Conservation (phyloP, 352 stramenopile species). For the Phytophthora hybrid region DNA sequence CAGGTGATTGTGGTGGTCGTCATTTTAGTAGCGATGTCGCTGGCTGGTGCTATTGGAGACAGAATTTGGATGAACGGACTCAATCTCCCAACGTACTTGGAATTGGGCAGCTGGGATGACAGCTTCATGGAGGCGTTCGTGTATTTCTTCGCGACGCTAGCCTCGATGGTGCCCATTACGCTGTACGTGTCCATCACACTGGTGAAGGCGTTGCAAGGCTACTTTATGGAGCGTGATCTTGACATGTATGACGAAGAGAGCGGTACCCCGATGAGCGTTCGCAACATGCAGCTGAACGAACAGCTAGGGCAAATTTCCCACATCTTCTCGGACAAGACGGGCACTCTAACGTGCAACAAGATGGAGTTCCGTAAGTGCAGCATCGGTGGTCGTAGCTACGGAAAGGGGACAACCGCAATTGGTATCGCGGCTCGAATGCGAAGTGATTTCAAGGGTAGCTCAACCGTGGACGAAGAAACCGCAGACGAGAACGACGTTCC, state of each 20-base stretch:
- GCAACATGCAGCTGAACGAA: slow-evolving; percentile 90
- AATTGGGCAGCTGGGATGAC: slow-evolving; percentile 43
- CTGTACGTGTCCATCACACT: slow-evolving; percentile 91
- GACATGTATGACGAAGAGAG: slow-evolving; percentile 88
- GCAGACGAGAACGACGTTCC: slow-evolving; percentile 48
- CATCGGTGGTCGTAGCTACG: slow-evolving; percentile 82
- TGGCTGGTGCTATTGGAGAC: slow-evolving; percentile 72
- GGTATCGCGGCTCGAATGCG: slow-evolving; percentile 74
- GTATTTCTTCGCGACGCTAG: slow-evolving; percentile 87
- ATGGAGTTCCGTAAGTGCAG: slow-evolving; percentile 93
- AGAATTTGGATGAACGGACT: slow-evolving; percentile 58
- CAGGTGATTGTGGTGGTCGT: slow-evolving; percentile 86
- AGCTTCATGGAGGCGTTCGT: slow-evolving; percentile 76
- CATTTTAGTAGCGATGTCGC: slow-evolving; percentile 74
- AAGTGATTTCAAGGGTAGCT: slow-evolving; percentile 64
- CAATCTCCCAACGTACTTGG: slow-evolving; percentile 48
- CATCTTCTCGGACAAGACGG: slow-evolving; percentile 96
- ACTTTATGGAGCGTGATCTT: slow-evolving; percentile 86
- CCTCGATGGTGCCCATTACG: slow-evolving; percentile 90
- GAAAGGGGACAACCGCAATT: slow-evolving; percentile 87
- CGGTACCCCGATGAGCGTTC: slow-evolving; percentile 75
- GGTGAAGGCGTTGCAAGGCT: slow-evolving; percentile 90
- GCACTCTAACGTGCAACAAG: slow-evolving; percentile 89
- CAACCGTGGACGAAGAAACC: slow-evolving; percentile 46
- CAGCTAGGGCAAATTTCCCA: slow-evolving; percentile 95